A percentile compares a stretch with the other conserved stretches of the same genome.
phyloP scores from a whole-genome alignment of 164 flowering plant genomes.

The Stephania yunnanensis region DNA sequence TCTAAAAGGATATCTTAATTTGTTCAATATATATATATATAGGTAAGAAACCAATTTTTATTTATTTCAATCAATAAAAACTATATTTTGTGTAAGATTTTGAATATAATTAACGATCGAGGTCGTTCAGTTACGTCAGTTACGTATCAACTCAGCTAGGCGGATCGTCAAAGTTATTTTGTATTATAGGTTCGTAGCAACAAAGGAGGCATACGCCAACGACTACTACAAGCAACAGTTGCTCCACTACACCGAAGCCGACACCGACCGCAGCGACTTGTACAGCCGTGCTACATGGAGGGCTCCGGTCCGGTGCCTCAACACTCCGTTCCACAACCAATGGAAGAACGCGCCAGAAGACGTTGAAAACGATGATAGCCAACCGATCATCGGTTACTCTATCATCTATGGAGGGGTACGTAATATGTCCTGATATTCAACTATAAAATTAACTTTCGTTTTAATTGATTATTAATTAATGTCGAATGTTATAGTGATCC shows the following conservation, averaged over 20 bases:
- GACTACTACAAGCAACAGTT: constrained; percentile 29
- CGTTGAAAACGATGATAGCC: constrained; percentile 10
- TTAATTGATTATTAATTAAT: too few species aligned
- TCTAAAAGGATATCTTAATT: too few species aligned
- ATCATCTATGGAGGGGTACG: constrained; percentile 11
- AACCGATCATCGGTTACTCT: constrained; percentile 15
- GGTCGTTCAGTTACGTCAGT: too few species aligned
- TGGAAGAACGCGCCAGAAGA: constrained; percentile 9
- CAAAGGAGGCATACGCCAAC: constrained; percentile 28
- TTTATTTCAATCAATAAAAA: too few species aligned
- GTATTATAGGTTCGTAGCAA: constrained; percentile 20
- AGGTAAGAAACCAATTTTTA: too few species aligned
- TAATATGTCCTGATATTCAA: not conserved
- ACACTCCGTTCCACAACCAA: constrained; percentile 25
- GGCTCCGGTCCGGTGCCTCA: constrained; percentile 29
- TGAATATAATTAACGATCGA: too few species aligned
- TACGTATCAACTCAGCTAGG: too few species aligned
- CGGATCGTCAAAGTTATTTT: too few species aligned
- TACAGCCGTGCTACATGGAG: constrained; percentile 26
- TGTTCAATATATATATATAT: too few species aligned
- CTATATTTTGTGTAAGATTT: too few species aligned
- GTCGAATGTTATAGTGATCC: too few species aligned
- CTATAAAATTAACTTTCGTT: too few species aligned
- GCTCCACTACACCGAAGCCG: constrained; percentile 21
- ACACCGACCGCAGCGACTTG: constrained; percentile 23